These are phyloP conservation scores for Spencermartinsiella europaea DNA, from an alignment of 805 yeast genomes.

Conservation along the genomic window DNA sequence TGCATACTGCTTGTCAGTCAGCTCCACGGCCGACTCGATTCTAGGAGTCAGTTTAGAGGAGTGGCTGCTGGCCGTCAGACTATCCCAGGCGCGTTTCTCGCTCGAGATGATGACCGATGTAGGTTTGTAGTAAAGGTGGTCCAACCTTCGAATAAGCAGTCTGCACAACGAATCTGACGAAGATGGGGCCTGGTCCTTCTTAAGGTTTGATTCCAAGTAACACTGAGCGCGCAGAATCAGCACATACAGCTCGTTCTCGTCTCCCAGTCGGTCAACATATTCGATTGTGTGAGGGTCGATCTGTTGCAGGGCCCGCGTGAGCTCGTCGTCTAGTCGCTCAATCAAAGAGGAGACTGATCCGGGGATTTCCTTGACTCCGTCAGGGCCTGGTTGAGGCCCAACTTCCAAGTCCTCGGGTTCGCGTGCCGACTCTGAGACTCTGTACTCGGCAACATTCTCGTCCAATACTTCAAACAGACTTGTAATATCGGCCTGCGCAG, in stretches of 20 bases:
- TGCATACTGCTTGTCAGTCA: slow-evolving; percentile 35
- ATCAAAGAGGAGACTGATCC: slow-evolving; percentile 85
- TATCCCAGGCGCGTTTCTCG: slow-evolving; percentile 74
- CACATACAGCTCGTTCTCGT: slow-evolving; percentile 71
- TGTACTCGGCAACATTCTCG: slow-evolving; percentile 48
- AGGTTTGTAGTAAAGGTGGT: slow-evolving; percentile 91
- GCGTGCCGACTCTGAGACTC: slow-evolving; percentile 78
- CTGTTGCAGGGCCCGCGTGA: slow-evolving; percentile 76
- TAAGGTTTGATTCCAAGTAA: slow-evolving; percentile 64
- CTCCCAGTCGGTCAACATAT: slow-evolving; percentile 83
- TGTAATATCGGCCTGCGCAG: slow-evolving; percentile 57
- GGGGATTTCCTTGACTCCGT: slow-evolving; percentile 67
- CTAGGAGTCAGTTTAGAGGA: slow-evolving; percentile 34
- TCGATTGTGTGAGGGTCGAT: slow-evolving; percentile 95
- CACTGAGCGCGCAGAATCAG: slow-evolving; percentile 80
- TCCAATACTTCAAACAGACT: slow-evolving; percentile 66
- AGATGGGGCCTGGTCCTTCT: slow-evolving; percentile 33
- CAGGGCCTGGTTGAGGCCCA: slow-evolving; percentile 50
- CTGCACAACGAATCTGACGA: slow-evolving; percentile 48
- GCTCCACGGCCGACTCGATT: slow-evolving; percentile 27
- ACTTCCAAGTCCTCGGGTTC: slow-evolving; percentile 69
- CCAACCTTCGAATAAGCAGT: slow-evolving; percentile 75
- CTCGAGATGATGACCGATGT: slow-evolving; percentile 59
- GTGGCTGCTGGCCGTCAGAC: slow-evolving; percentile 31
- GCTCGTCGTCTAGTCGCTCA: slow-evolving; percentile 94